Percentiles rank a stretch among this genome's conserved stretches.
phyloP scores from a whole-genome alignment of 345 rosid species.

The Alliaria petiolata region DNA sequence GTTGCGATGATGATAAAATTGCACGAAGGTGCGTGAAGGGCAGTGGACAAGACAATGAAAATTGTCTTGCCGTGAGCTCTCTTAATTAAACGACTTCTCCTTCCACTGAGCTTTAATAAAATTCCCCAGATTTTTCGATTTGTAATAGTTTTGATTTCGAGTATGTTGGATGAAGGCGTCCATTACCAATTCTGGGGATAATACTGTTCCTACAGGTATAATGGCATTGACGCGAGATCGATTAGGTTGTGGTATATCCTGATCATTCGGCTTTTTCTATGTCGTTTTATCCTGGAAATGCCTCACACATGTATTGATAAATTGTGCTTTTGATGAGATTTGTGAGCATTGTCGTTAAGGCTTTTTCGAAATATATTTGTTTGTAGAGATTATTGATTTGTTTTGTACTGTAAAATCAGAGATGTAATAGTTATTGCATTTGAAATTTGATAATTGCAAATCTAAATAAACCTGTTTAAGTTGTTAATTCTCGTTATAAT shows the following conservation, averaged over 20 bases:
- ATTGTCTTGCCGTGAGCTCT: constrained; percentile 78
- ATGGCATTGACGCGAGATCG: constrained; percentile 85
- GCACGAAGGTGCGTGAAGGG: constrained; percentile 66
- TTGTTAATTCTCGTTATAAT: too few species aligned
- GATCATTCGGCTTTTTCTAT: constrained; percentile 39
- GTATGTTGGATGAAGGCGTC: constrained; percentile 36
- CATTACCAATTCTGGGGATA: constrained; percentile 95
- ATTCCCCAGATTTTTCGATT: background rate
- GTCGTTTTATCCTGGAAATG: constrained; percentile 79
- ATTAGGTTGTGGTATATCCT: constrained; percentile 65
- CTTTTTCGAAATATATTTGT: too few species aligned
- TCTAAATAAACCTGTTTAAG: too few species aligned
- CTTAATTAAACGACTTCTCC: constrained; percentile 80
- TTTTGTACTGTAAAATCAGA: too few species aligned
- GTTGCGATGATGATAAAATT: constrained; percentile 69
- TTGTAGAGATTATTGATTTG: too few species aligned
- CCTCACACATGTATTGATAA: constrained; percentile 35
- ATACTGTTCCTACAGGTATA: constrained; percentile 64
- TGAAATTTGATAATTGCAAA: too few species aligned
- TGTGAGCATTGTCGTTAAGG: too few species aligned
- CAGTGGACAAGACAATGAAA: constrained; percentile 53
- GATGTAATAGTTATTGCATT: too few species aligned
- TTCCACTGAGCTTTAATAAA: constrained; percentile 79
- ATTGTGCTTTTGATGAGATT: background rate
- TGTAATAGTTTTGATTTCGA: background rate